Evolutionary conservation across 208 protist species (phyloP).

Genomic region (Acanthamoeba sp.): DNA sequence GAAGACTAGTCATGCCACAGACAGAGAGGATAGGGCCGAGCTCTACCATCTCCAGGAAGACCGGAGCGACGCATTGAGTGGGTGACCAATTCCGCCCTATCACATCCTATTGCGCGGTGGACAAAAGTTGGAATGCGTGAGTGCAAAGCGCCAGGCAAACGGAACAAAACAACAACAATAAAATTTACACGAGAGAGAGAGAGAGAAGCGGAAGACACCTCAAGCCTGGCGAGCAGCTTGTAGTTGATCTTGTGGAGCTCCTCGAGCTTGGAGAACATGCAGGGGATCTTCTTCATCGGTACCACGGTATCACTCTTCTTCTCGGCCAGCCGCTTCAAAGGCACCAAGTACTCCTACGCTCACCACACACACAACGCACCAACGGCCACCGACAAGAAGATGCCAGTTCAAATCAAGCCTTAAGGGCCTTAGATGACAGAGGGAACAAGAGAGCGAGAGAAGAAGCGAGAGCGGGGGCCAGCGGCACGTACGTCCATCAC

Average conservation of each 20-base stretch:
- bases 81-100: constrained; percentile 22
- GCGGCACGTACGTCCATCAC: constrained; percentile 25
- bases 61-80: background rate
- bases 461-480: background rate
- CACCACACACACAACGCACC: background rate
- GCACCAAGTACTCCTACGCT: constrained; percentile 4
- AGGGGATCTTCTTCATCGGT: background rate
- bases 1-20: background rate
- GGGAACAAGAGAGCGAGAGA: too few relatives aligned
- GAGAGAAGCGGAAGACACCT: background rate
- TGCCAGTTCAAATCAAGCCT: background rate
- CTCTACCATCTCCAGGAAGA: constrained; percentile 1
- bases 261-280: constrained; percentile 17
- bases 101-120: background rate
- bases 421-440: too few relatives aligned
- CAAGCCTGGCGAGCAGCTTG: background rate
- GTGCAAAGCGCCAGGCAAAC: background rate
- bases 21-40: background rate
- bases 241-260: constrained; percentile 38
- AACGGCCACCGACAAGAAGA: background rate
- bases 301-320: constrained; percentile 5
- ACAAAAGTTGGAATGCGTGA: background rate
- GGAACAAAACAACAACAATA: background rate
- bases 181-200: background rate
- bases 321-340: background rate